These are phyloP conservation scores for Ophiostoma populinum DNA, from an alignment of 2,329 filamentous ascomycete species.

Conservation along the genomic window DNA sequence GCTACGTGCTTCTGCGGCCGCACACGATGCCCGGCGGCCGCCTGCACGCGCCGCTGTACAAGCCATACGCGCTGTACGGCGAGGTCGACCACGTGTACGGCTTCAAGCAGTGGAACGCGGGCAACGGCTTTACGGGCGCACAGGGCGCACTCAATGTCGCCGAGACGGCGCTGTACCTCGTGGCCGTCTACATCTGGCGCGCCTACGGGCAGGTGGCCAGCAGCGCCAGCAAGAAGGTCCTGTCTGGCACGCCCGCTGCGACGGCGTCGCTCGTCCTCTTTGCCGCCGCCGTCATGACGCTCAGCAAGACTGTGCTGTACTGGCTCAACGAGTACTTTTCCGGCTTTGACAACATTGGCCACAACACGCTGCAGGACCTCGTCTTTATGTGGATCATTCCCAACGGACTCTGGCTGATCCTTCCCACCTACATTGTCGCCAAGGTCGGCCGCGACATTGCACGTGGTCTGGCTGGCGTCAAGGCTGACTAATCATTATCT, in stretches of 20 bases:
- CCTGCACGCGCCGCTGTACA: constrained; percentile 55
- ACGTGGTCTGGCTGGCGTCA: constrained; percentile 20
- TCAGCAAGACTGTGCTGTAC: constrained; percentile 45
- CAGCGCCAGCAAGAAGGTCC: constrained; percentile 14
- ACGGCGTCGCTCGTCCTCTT: constrained; percentile 31
- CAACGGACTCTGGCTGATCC: constrained; percentile 38
- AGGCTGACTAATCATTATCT: constrained; percentile 20
- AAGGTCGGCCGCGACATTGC: constrained; percentile 29
- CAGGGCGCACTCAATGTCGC: constrained; percentile 36
- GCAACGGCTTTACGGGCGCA: constrained; percentile 61
- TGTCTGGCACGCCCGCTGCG: constrained; percentile 27
- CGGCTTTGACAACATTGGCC: constrained; percentile 37
- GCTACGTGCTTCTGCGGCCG: constrained; percentile 65
- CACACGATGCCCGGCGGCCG: constrained; percentile 64
- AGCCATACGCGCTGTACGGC: constrained; percentile 67
- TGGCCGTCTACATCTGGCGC: constrained; percentile 20
- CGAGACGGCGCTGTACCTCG: constrained; percentile 21
- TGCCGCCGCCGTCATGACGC: constrained; percentile 38
- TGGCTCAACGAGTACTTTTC: constrained; percentile 41
- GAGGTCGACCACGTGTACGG: constrained; percentile 70
- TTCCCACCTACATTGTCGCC: constrained; percentile 33
- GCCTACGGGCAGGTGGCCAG: constrained; percentile 9
- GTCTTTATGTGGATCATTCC: constrained; percentile 39
- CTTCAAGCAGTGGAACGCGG: constrained; percentile 47
- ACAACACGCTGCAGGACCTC: constrained; percentile 29